Evolutionary conservation across 805 yeast genomes (phyloP).

Genomic region (Yamadazyma phyllophila): DNA sequence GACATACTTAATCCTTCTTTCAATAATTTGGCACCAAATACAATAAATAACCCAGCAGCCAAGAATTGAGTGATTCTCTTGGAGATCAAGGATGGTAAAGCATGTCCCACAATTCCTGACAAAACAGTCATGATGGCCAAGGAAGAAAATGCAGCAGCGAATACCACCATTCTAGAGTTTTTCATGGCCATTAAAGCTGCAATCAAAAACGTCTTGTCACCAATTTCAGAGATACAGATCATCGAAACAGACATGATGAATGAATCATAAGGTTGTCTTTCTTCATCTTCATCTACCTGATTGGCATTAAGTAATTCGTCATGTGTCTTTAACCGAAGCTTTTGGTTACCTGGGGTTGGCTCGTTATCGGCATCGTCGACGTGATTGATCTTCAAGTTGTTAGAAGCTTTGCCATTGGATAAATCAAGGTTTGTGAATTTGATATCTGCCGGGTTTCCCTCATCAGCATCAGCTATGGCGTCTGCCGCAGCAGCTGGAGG

Average conservation of each 20-base stretch:
- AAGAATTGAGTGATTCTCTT: slow-evolving; percentile 74
- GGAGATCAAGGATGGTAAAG: slow-evolving; percentile 81
- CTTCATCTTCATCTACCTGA: slow-evolving; percentile 1
- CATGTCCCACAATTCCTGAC: slow-evolving; percentile 88
- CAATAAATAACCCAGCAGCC: slow-evolving; percentile 77
- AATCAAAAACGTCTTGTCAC: slow-evolving; percentile 94
- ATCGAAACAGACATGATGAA: slow-evolving; percentile 81
- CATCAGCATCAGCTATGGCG: not conserved
- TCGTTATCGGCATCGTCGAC: slow-evolving; percentile 26
- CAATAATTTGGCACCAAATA: slow-evolving; percentile 76
- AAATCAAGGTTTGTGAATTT: slow-evolving; percentile 16
- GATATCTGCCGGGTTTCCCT: slow-evolving; percentile 10
- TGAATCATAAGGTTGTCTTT: slow-evolving; percentile 39
- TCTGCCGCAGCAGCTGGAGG: not conserved
- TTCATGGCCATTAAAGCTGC: slow-evolving; percentile 99
- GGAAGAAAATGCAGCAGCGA: slow-evolving; percentile 82
- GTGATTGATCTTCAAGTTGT: slow-evolving; percentile 19
- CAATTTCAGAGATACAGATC: slow-evolving; percentile 95
- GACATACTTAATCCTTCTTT: slow-evolving; percentile 83
- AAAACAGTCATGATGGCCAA: slow-evolving; percentile 87
- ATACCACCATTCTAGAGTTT: slow-evolving; percentile 79
- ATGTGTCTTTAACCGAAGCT: slow-evolving; percentile 21
- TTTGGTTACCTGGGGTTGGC: slow-evolving; percentile 24
- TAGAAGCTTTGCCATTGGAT: slow-evolving; percentile 11
- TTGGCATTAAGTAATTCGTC: not conserved